Conservation (phyloP, 2,329 filamentous ascomycete species). For the Clonostachys byssicola region DNA sequence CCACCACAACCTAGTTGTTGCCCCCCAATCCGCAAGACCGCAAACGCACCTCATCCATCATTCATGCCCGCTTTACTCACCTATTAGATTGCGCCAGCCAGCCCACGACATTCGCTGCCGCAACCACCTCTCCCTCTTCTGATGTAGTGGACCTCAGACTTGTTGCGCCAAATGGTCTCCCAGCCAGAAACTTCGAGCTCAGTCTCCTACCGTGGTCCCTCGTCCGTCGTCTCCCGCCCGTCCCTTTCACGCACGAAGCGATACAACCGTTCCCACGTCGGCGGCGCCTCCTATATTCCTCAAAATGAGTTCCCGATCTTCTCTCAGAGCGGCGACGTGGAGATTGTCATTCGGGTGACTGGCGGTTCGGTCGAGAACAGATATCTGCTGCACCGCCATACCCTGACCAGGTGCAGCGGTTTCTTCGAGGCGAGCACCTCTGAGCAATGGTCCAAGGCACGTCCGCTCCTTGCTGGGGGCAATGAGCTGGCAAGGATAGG, state of each 20-base stretch:
- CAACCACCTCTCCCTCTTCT: neutral
- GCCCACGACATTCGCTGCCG: neutral
- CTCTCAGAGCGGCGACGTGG: constrained; percentile 85
- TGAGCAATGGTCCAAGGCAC: constrained; percentile 60
- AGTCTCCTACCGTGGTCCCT: constrained; percentile 15
- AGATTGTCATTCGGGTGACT: constrained; percentile 68
- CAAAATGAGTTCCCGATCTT: constrained; percentile 95
- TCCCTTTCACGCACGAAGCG: constrained; percentile 59
- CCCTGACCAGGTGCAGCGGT: constrained; percentile 82
- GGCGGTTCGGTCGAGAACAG: constrained; percentile 58
- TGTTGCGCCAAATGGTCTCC: constrained; percentile 5
- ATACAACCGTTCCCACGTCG: constrained; percentile 77
- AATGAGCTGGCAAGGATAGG: constrained; percentile 51
- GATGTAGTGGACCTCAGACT: neutral
- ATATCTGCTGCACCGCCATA: constrained; percentile 84
- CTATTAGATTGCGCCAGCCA: neutral
- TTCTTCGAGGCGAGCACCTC: constrained; percentile 89
- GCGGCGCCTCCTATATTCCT: constrained; percentile 62
- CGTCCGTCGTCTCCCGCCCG: constrained; percentile 59
- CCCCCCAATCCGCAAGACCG: no score
- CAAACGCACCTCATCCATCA: no score
- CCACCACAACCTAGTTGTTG: no score
- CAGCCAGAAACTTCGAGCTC: constrained; percentile 27
- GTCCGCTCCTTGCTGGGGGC: constrained; percentile 18
- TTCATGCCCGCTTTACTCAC: no score